Conservation (phyloP, 2,329 filamentous ascomycete genomes). For the Ophiostoma triangulosporum region DNA sequence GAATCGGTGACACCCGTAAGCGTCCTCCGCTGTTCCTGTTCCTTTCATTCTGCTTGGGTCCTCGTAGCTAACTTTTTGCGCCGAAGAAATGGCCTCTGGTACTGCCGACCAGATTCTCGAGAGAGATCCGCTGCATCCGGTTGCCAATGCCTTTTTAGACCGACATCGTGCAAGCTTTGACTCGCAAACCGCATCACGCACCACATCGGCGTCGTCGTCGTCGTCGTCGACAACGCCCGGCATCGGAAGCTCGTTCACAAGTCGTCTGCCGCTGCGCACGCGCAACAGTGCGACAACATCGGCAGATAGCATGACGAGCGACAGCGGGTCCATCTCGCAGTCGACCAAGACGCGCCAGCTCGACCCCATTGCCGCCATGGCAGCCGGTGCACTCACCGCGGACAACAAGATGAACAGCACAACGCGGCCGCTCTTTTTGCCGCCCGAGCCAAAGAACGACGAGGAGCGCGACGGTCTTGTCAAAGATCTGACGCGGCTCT, state of each 20-base stretch:
- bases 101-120: conserved; percentile 12
- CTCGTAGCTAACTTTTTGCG: neutral
- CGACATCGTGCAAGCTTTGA: neutral
- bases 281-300: neutral
- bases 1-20: conserved; percentile 7
- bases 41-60: neutral
- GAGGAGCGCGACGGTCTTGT: conserved; percentile 1
- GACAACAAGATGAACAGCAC: neutral
- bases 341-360: neutral
- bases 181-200: neutral
- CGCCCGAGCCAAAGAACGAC: neutral
- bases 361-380: conserved; percentile 2
- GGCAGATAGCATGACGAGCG: neutral
- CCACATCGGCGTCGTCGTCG: conserved; percentile 1
- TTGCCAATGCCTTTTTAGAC: neutral
- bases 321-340: neutral
- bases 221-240: neutral
- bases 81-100: conserved; percentile 6
- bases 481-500: neutral
- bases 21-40: neutral
- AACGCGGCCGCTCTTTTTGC: conserved; percentile 2
- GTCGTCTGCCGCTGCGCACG: neutral
- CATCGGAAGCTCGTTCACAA: neutral
- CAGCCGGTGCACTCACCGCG: neutral
- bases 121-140: conserved; percentile 5